A percentile compares a stretch with the other conserved stretches of the same genome.
Evolutionary conservation across 1,284 basidiomycete species (phyloP).

Genomic region (Ceratobasidium sp.): DNA sequence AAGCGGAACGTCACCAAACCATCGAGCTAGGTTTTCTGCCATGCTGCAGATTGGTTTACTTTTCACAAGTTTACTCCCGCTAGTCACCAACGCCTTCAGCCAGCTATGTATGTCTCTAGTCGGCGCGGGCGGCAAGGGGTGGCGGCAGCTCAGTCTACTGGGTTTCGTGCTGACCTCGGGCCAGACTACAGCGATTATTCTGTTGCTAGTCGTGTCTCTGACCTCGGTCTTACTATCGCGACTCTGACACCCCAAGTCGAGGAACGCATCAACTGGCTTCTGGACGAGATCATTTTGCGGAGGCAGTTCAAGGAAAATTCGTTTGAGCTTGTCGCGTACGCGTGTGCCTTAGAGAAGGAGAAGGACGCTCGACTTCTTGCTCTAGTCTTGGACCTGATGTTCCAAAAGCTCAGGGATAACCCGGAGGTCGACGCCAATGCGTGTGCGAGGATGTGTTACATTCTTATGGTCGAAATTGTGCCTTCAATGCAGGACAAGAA

Average conservation of each 20-base stretch:
- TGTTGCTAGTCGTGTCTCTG: neutral
- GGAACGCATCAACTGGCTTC: neutral
- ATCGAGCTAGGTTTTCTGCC: too few relatives aligned
- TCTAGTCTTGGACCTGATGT: neutral
- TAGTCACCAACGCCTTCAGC: too few relatives aligned
- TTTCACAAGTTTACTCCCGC: too few relatives aligned
- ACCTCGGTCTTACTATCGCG: neutral
- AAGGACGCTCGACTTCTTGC: constrained; percentile 1
- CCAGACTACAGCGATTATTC: neutral
- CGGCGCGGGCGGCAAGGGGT: neutral
- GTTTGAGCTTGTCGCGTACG: constrained; percentile 3
- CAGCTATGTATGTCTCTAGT: neutral
- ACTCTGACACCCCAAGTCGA: neutral
- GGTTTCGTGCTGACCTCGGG: neutral
- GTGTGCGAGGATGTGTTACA: neutral
- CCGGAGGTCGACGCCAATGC: neutral
- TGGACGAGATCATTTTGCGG: constrained; percentile 8
- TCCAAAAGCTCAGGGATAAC: neutral
- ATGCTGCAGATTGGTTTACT: too few relatives aligned
- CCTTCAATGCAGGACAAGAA: neutral
- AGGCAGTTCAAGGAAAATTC: neutral
- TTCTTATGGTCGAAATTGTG: neutral
- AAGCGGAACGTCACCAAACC: too few relatives aligned
- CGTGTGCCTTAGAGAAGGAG: constrained; percentile 9
- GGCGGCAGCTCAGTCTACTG: neutral